Percentiles rank a stretch among this genome's conserved stretches.
Evolutionary conservation across 805 yeast genomes (phyloP).

Genomic region (Barnettozyma botsteinii): DNA sequence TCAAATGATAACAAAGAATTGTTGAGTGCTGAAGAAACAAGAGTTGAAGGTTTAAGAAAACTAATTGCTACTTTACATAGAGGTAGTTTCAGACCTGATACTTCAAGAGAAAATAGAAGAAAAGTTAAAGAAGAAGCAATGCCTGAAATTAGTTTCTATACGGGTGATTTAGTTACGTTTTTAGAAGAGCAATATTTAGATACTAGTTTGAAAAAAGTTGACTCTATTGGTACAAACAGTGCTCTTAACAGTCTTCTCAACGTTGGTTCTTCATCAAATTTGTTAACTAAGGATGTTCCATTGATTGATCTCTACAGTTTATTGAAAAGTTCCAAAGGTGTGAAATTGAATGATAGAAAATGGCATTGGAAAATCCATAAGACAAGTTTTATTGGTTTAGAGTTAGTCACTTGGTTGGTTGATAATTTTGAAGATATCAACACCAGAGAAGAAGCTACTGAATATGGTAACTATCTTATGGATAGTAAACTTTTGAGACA

Average conservation of each 20-base stretch:
- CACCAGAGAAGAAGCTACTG: constrained; percentile 76
- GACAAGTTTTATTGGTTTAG: constrained; percentile 80
- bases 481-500: constrained; percentile 67
- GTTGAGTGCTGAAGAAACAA: constrained; percentile 75
- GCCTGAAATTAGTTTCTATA: constrained; percentile 81
- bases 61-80: constrained; percentile 58
- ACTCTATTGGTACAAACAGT: constrained; percentile 28
- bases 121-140: constrained; percentile 41
- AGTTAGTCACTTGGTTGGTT: constrained; percentile 78
- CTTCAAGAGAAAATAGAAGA: constrained; percentile 24
- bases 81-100: constrained; percentile 43
- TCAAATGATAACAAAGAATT: constrained; percentile 48
- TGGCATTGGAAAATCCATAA: constrained; percentile 87
- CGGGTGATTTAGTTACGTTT: constrained; percentile 73
- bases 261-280: constrained; percentile 16
- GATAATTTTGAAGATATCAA: constrained; percentile 75
- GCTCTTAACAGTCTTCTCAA: constrained; percentile 23
- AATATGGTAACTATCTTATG: constrained; percentile 76
- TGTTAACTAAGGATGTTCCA: constrained; percentile 45
- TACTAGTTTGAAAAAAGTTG: constrained; percentile 4
- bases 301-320: constrained; percentile 53
- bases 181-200: constrained; percentile 38
- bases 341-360: constrained; percentile 66
- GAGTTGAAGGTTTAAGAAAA: constrained; percentile 83
- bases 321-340: constrained; percentile 59